A percentile compares a stretch with the other conserved stretches of the same genome.
Evolutionary conservation across 2,329 filamentous ascomycete genomes (phyloP).

Genomic region (Diaporthe capsici): DNA sequence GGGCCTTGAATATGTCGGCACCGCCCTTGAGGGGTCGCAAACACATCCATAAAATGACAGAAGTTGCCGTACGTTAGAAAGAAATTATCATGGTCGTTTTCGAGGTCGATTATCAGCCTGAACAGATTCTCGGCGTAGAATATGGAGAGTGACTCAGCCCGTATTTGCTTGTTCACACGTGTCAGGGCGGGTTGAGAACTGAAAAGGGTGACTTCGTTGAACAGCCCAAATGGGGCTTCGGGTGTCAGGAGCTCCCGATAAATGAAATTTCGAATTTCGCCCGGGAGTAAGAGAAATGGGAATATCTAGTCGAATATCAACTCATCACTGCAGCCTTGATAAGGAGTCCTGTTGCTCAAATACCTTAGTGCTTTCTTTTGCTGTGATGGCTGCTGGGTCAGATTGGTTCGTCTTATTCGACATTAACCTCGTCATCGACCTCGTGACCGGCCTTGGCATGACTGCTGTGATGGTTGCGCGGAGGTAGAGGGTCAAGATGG

Average conservation of each 20-base stretch:
- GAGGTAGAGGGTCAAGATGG: background rate
- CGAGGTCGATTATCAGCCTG: too few relatives aligned
- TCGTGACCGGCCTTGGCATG: background rate
- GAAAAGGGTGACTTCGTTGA: background rate
- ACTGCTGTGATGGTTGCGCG: background rate
- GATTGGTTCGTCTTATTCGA: background rate
- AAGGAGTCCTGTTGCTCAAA: background rate
- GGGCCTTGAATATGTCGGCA: too few relatives aligned
- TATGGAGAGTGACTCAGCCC: background rate
- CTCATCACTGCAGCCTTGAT: background rate
- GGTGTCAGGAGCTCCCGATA: background rate
- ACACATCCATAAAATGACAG: too few relatives aligned
- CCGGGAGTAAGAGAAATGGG: background rate
- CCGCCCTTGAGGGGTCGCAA: too few relatives aligned
- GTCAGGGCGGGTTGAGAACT: background rate
- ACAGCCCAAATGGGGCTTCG: background rate
- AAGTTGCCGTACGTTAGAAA: too few relatives aligned
- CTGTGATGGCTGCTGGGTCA: background rate
- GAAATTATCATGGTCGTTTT: too few relatives aligned
- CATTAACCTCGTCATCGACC: background rate
- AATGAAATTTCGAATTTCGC: background rate
- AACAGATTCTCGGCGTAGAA: background rate
- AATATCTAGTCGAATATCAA: background rate
- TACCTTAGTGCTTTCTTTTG: background rate
- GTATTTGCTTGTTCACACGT: constrained; percentile 6